Percentiles rank a stretch among this genome's conserved stretches.
These are phyloP conservation scores for Alternaria sp. DNA, from an alignment of 2,329 filamentous ascomycete species.

Conservation along the genomic window DNA sequence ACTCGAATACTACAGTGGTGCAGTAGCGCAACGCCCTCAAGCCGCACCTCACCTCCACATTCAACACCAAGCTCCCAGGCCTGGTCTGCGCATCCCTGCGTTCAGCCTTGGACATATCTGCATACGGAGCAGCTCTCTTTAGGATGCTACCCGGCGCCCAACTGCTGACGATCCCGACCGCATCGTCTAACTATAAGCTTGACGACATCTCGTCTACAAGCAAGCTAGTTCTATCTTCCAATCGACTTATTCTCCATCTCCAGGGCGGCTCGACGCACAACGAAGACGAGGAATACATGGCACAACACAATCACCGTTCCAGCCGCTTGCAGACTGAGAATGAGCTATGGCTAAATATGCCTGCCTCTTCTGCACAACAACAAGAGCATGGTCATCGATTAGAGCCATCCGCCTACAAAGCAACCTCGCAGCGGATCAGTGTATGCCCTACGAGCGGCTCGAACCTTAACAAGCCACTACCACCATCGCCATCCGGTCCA, in stretches of 20 bases:
- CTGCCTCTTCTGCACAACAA: constrained; percentile 22
- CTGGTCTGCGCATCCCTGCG: constrained; percentile 29
- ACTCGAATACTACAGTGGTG: constrained; percentile 33
- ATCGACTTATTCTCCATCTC: constrained; percentile 24
- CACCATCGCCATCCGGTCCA: constrained; percentile 30
- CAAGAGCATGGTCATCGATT: constrained; percentile 11
- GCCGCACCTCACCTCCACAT: constrained; percentile 33
- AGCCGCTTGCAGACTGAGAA: constrained; percentile 24
- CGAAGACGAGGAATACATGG: constrained; percentile 27
- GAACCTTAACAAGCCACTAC: constrained; percentile 39
- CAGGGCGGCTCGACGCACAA: constrained; percentile 12
- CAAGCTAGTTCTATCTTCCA: constrained; percentile 24
- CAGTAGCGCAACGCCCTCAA: constrained; percentile 40
- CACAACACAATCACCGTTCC: constrained; percentile 21
- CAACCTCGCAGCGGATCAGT: constrained; percentile 33
- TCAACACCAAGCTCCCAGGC: constrained; percentile 27
- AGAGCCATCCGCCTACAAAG: constrained; percentile 38
- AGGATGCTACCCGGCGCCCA: constrained; percentile 40
- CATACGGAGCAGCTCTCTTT: constrained; percentile 29
- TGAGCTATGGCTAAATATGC: constrained; percentile 42
- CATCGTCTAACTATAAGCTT: constrained; percentile 29
- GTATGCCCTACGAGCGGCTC: constrained; percentile 19
- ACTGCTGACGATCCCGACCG: constrained; percentile 37
- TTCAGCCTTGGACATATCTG: constrained; percentile 33
- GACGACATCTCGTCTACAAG: constrained; percentile 28